Base-by-base conservation (phyloP, 148 eudicot species). In the Heliamphora exappendiculata region DNA sequence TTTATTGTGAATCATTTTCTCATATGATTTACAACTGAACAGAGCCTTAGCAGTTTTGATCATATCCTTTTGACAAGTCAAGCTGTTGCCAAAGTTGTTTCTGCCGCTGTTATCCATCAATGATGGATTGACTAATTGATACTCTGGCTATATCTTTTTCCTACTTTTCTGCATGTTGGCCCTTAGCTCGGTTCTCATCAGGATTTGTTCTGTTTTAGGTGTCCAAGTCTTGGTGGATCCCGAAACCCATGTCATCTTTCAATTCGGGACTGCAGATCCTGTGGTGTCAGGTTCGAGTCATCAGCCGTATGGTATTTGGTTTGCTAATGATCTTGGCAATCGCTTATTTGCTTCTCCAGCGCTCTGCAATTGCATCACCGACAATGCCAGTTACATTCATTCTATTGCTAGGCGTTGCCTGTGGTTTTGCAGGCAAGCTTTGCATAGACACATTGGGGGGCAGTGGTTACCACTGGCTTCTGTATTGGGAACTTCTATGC, bases 401-500 rank as follows among this genome's bases (percentile, higher is more conserved):
- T 66, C 79, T 95, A 53, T 76, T 92, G 49, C 82, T 95, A 29
- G 98, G 93, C 24, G 59, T 75, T 8, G 86, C 71, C 37, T 89
- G 96, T 77, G 98, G 98, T 26, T 67, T 81, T 49, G 91, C 87
- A 0, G 98, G 98, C 29, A 95, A 88, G 78, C 67, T 91, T 53
- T 95, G 97, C 80, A 84, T 95, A 4, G 96, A 95, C 84, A 92
- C 97, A 1, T 78, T 95, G 81, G 98, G 98, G 45, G 98, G 97
- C 41, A 86, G 87, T 34, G 98, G 98, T 37, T 73, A 85, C 58
- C 80, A 69, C 58, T 95, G 98, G 98, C 88, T 95, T 68, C 24
- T 89, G 5, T 85, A 82, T 42, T 95, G 97, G 97, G 96, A 89
- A 78, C 62, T 72, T 34, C 63, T 89, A 19, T 95, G 98, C 80